phyloP scores from a whole-genome alignment of 2,329 filamentous ascomycete species.

The Penicillium sp. region DNA sequence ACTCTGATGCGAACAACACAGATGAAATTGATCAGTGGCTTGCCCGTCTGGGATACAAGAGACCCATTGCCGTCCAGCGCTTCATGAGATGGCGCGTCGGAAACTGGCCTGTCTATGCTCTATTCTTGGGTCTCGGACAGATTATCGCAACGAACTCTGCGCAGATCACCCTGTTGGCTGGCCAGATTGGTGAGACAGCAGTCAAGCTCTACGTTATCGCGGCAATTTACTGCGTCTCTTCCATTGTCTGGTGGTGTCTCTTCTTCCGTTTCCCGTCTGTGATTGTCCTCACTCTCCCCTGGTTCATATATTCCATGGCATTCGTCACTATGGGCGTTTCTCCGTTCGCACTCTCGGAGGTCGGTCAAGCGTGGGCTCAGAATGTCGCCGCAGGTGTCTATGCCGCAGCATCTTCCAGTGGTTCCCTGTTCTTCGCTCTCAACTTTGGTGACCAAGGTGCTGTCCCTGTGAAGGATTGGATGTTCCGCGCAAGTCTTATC shows the following conservation, averaged over 20 bases:
- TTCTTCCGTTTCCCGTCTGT: slow-evolving; percentile 59
- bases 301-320: slow-evolving; percentile 61
- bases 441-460: slow-evolving; percentile 66
- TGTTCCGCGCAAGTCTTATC: slow-evolving; percentile 63
- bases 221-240: slow-evolving; percentile 57
- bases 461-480: slow-evolving; percentile 62
- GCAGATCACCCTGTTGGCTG: slow-evolving; percentile 64
- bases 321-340: slow-evolving; percentile 62
- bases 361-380: slow-evolving; percentile 55
- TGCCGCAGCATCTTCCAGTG: slow-evolving; percentile 60
- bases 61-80: slow-evolving; percentile 56
- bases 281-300: slow-evolving; percentile 58
- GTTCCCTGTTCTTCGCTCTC: slow-evolving; percentile 64
- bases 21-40: slow-evolving; percentile 34
- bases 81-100: slow-evolving; percentile 56
- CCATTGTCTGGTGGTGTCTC: slow-evolving; percentile 61
- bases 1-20: slow-evolving; percentile 37
- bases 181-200: slow-evolving; percentile 60
- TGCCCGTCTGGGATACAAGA: slow-evolving; percentile 49
- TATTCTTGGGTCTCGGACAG: slow-evolving; percentile 61
- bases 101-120: slow-evolving; percentile 63
- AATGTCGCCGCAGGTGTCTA: slow-evolving; percentile 62
- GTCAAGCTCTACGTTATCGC: slow-evolving; percentile 61
- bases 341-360: slow-evolving; percentile 47
- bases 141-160: slow-evolving; percentile 65